Evolutionary conservation across 2,329 filamentous ascomycete species (phyloP).

Genomic region (Fusarium transvaalense): DNA sequence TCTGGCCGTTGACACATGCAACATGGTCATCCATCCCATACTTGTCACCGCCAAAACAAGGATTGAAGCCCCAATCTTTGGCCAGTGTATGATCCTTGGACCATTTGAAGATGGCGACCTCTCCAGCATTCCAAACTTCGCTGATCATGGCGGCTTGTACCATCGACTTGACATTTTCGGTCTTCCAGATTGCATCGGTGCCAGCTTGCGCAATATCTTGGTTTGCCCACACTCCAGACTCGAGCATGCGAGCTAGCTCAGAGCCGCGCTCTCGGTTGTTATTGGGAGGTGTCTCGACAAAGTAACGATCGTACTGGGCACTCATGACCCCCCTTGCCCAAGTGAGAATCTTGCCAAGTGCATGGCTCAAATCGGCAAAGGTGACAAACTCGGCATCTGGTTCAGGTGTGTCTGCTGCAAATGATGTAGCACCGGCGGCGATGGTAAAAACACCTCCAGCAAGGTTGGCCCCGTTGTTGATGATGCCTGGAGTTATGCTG

Average conservation of each 20-base stretch:
- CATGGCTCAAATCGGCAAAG: not conserved
- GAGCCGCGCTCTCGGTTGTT: slow-evolving; percentile 1
- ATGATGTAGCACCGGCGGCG: slow-evolving; percentile 1
- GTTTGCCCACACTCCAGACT: slow-evolving; percentile 4
- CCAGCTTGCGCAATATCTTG: not conserved
- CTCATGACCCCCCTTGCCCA: not conserved
- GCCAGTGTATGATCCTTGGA: slow-evolving; percentile 3
- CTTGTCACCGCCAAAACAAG: slow-evolving; percentile 1
- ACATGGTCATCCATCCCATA: not conserved
- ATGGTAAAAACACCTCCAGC: not conserved
- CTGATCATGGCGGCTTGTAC: slow-evolving; percentile 5
- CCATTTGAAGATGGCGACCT: slow-evolving; percentile 10
- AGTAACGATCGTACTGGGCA: not conserved
- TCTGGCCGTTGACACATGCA: slow-evolving; percentile 2
- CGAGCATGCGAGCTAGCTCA: not conserved
- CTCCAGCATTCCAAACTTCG: not conserved
- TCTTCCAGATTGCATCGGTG: not conserved
- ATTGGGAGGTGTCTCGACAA: not conserved
- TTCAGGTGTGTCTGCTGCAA: not conserved
- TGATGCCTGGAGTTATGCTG: not conserved
- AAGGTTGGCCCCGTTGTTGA: not conserved
- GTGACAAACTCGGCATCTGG: not conserved
- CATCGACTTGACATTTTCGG: not conserved
- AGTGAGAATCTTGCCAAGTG: not conserved
- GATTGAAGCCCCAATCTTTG: slow-evolving; percentile 7